phyloP scores from a whole-genome alignment of 305 asterid genomes.

The Plantago lanceolata region DNA sequence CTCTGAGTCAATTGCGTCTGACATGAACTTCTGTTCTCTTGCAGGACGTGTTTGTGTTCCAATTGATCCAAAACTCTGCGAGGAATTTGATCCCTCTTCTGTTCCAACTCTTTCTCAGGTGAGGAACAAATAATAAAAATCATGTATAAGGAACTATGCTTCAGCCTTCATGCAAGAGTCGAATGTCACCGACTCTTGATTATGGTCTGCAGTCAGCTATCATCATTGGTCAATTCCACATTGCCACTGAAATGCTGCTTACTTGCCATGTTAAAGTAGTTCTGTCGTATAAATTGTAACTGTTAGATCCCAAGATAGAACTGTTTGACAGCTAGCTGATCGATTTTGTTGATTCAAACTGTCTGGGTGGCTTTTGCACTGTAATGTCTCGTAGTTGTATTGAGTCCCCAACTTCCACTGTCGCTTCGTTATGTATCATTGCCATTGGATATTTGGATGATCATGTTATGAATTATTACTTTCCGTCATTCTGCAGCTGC shows the following conservation, averaged over 20 bases:
- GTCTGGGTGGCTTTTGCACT: too few relatives aligned
- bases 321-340: too few relatives aligned
- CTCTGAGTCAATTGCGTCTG: conserved; percentile 20
- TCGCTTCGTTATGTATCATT: too few relatives aligned
- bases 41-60: conserved; percentile 93
- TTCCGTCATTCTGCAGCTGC: conserved; percentile 49
- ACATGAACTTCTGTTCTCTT: conserved; percentile 17
- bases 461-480: conserved; percentile 16
- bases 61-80: conserved; percentile 73
- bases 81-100: conserved; percentile 73
- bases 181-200: too few relatives aligned
- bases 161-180: too few relatives aligned
- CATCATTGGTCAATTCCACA: not conserved
- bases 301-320: not conserved
- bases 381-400: not conserved
- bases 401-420: not conserved
- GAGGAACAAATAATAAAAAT: conserved; percentile 16
- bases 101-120: conserved; percentile 89
- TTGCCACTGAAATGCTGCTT: not conserved
- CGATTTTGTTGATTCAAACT: too few relatives aligned
- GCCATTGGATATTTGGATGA: not conserved
- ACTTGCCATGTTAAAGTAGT: not conserved
- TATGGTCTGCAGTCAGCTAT: not conserved
- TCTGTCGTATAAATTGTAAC: not conserved
- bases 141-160: not conserved